These are phyloP conservation scores for Carex myosuroides DNA, from an alignment of 176 grass and related monocot genomes.

Conservation along the genomic window DNA sequence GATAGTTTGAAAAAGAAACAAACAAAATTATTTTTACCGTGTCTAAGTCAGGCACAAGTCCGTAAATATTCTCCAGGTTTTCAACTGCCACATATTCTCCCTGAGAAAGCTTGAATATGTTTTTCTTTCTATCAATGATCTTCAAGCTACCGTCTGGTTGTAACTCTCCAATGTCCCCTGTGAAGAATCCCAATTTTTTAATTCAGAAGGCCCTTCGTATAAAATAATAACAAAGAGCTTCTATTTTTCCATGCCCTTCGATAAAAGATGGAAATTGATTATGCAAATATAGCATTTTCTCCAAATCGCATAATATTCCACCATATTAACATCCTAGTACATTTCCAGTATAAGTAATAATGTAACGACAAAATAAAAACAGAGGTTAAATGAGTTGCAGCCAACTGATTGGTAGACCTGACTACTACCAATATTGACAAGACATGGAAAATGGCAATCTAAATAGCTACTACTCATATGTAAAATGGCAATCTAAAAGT, in stretches of 20 bases:
- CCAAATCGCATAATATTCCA: background rate
- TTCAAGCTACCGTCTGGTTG: constrained; percentile 77
- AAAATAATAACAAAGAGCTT: background rate
- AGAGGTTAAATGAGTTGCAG: no score
- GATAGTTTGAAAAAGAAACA: background rate
- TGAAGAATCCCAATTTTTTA: background rate
- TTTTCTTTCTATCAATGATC: constrained; percentile 97
- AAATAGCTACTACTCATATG: background rate
- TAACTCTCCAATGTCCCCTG: constrained; percentile 96
- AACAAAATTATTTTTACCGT: constrained; percentile 29
- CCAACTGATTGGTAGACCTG: no score
- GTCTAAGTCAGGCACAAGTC: constrained; percentile 67
- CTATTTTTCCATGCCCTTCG: background rate
- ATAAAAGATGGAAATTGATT: background rate
- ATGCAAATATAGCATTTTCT: background rate
- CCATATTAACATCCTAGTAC: background rate
- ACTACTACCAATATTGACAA: no score
- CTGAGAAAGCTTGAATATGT: constrained; percentile 98
- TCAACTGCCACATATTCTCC: constrained; percentile 95
- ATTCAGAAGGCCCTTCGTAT: background rate
- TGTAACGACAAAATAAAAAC: background rate
- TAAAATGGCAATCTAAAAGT: background rate
- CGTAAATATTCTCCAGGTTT: constrained; percentile 87
- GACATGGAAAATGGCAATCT: no score
- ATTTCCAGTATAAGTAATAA: background rate